Base-by-base conservation (phyloP, 768 basidiomycete species). In the Ramaria sp. region DNA sequence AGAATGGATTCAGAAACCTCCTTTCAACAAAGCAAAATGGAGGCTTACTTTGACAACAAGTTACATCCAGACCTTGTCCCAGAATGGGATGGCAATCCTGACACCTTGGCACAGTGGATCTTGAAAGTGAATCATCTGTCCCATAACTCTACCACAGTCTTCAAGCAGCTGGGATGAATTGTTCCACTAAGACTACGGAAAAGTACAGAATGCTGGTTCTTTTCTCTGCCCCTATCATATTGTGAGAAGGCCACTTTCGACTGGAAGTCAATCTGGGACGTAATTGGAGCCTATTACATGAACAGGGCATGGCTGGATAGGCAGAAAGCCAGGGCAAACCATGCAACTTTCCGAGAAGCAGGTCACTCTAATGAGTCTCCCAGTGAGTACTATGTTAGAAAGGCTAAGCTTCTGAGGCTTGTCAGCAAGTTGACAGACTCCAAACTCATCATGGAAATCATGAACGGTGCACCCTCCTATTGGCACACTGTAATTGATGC, bases 361-460 rank as follows among this genome's bases (percentile, higher is more conserved):
- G 60, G 62, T 0, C 51, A 70, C 49, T 6, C 56, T 0, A 45
- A 43, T 2, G 72, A 73, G 45, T 65, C 60, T 0, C 71, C 72
- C 0, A 70, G 69, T 49, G 63, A 71, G 17, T 73, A 71, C 50
- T 69, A 61, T 59, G 69, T 71, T 49, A 60, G 69, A 0, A 73
- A 73, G 49, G 30, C 53, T 0, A 66, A 67, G 20, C 57, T 70
- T 4, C 51, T 67, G 22, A 51, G 45, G 4, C 47, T 61, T 4
- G 59, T 60, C 13, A 54, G 59, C 33, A 46, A 58, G 3, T 43
- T 59, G 34, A 51, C 58, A 3, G 68, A 72, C 42, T 59, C 64
- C 0, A 69, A 72, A 48, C 19, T 69, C 1, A 73, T 73, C 12
- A 58, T 62, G 13, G 67, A 72, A 49, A 63, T 73, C n/a, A 71